Conservation (phyloP, 768 basidiomycete species). For the Sporobolomyces pararoseus region DNA sequence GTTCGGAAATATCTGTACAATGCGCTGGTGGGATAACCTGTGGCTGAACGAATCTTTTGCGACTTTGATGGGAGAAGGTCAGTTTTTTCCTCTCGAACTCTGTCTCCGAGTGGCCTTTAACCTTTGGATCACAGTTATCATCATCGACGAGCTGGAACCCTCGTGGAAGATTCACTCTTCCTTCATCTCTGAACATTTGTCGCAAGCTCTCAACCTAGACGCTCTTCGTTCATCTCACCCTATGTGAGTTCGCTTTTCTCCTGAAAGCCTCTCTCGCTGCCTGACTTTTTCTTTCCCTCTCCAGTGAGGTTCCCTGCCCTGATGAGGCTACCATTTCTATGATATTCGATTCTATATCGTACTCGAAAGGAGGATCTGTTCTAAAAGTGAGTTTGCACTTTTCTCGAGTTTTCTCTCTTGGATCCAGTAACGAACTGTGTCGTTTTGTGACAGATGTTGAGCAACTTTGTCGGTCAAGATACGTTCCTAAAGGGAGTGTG, state of each 20-base stretch:
- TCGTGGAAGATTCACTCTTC: constrained; percentile 64
- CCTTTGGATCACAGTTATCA: no score
- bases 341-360: constrained; percentile 86
- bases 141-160: constrained; percentile 56
- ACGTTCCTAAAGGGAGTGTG: constrained; percentile 56
- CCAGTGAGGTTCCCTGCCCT: constrained; percentile 10
- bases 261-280: no score
- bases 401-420: neutral
- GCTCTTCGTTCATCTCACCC: constrained; percentile 87
- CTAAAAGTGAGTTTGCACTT: constrained; percentile 55
- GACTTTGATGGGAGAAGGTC: constrained; percentile 75
- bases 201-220: constrained; percentile 72
- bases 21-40: constrained; percentile 57
- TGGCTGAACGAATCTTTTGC: constrained; percentile 28
- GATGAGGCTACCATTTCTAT: constrained; percentile 49
- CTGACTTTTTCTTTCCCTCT: constrained; percentile 47
- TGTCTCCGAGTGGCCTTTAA: no score
- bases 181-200: constrained; percentile 73
- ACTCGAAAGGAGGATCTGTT: constrained; percentile 64
- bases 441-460: constrained; percentile 66
- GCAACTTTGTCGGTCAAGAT: constrained; percentile 81
- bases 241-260: no score
- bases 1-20: constrained; percentile 82
- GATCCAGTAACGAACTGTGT: no score
- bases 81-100: no score